Evolutionary conservation across 1,284 basidiomycete species (phyloP), one percentile per base, ranked within the genome.

Genomic region (Gomphus bonarii): DNA sequence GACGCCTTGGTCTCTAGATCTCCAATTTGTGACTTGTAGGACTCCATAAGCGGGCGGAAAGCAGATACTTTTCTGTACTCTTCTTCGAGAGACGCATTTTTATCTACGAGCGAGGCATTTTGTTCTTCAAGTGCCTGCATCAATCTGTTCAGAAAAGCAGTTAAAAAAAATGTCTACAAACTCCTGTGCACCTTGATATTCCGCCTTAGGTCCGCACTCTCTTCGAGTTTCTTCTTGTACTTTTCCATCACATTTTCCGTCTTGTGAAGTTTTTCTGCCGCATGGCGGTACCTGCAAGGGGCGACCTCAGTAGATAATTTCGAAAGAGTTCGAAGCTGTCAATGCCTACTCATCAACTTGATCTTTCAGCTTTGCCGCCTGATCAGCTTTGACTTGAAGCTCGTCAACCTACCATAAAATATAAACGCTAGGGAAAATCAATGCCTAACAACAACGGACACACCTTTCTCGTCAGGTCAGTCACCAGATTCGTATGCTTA

Each of bases 221-320:
- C 95, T 65, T 98, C 95, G 3, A 98, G 78, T 72, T 98, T 98
- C 78, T 93, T 95, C 76, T 95, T 95, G 73, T 97, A 97, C 70
- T 98, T 99, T 70, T 98, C 94, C 79, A 97, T 92, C 35, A 95
- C 94, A 65, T 95, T 95, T 69, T 98, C 95, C 6, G 86, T 89
- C 75, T 95, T 97, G 65, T 91, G 87, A 35, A 94, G 74, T 61
- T 85, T 89, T 64, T 97, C 95, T 3, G 90, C 88, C 3, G 91
- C 85, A 70, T 97, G 93, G 22, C 87, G 85, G 64, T 88, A 88
- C 66, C 91, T 93, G 14, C 6, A 40, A 40, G n/a, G 38, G 11
- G n/a, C 2, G 6, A 16, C 38, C n/a, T 12, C 14, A 16, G 50
- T 6, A 48, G 38, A 48, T 16, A 11, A 64, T 61, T 51, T 30